Conservation (phyloP, 441 rosid species). For the Codiaeum variegatum region DNA sequence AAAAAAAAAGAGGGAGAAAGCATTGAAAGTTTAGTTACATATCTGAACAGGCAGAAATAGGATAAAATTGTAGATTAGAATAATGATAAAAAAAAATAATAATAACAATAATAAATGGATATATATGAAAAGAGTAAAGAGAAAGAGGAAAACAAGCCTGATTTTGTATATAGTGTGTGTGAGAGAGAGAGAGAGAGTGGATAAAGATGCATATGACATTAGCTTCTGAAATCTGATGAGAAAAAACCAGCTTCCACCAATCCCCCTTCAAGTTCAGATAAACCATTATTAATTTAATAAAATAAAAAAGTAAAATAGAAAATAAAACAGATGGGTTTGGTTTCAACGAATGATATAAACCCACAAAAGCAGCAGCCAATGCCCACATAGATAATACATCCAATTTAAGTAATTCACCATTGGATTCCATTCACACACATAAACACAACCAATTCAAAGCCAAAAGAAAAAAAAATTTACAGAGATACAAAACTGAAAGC, state of each 20-base stretch:
- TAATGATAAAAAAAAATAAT: neutral
- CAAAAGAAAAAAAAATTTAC: neutral
- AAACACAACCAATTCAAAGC: neutral
- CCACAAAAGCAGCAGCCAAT: conserved; percentile 8
- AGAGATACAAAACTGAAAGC: conserved; percentile 1
- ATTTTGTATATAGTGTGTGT: conserved; percentile 20
- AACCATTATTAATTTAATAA: neutral
- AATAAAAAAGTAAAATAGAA: neutral
- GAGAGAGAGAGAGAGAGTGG: conserved; percentile 35
- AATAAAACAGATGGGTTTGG: neutral
- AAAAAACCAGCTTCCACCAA: conserved; percentile 46
- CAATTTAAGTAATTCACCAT: conserved; percentile 15
- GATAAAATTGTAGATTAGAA: conserved; percentile 16
- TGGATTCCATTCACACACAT: conserved; percentile 63
- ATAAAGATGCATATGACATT: conserved; percentile 49
- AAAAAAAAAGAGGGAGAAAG: neutral
- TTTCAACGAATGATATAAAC: conserved; percentile 31
- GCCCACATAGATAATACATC: conserved; percentile 4
- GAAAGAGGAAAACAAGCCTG: conserved; percentile 16
- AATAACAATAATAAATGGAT: neutral
- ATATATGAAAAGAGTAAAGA: conserved; percentile 14
- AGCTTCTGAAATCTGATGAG: conserved; percentile 28
- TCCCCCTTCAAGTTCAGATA: conserved; percentile 26
- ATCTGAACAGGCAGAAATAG: conserved; percentile 30
- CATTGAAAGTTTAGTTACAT: conserved; percentile 14